Percentiles rank a stretch among this genome's conserved stretches.
These are phyloP conservation scores for Aristolochia californica DNA, from an alignment of 164 flowering plant species.

Conservation along the genomic window DNA sequence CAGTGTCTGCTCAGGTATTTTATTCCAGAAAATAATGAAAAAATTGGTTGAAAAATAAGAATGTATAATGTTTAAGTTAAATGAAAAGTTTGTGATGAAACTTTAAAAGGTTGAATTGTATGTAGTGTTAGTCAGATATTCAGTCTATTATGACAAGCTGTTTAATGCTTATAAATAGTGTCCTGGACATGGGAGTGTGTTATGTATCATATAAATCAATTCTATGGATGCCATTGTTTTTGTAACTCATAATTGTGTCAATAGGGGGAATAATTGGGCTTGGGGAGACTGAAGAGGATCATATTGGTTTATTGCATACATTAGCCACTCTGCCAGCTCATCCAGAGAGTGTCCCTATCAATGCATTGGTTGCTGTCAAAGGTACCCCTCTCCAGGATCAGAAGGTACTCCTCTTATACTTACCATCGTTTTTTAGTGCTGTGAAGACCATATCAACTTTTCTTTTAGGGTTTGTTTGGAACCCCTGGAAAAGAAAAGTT, in stretches of 20 bases:
- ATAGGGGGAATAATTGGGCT: conserved; percentile 96
- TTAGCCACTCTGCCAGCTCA: conserved; percentile 90
- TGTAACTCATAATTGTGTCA: not conserved
- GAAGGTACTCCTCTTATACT: conserved; percentile 41
- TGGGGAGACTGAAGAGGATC: conserved; percentile 95
- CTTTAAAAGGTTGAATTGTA: too few species aligned
- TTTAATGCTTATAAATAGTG: too few species aligned
- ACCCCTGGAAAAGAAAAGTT: too few species aligned
- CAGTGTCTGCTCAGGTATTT: conserved; percentile 88
- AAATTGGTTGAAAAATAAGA: too few species aligned
- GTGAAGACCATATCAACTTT: not conserved
- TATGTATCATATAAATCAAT: too few species aligned
- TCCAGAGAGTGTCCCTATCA: conserved; percentile 99
- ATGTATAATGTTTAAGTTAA: too few species aligned
- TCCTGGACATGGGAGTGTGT: too few species aligned
- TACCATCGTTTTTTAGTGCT: not conserved
- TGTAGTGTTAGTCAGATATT: too few species aligned
- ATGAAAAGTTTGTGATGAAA: too few species aligned
- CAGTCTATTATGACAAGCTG: too few species aligned
- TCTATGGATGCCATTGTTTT: not conserved
- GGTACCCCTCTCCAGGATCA: conserved; percentile 99
- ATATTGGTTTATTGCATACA: conserved; percentile 89
- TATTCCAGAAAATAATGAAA: not conserved
- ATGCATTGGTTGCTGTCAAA: conserved; percentile 84
- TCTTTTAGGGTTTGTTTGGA: too few species aligned